Evolutionary conservation across 305 asterid genomes (phyloP).

Genomic region (Fraxinus baroniana): DNA sequence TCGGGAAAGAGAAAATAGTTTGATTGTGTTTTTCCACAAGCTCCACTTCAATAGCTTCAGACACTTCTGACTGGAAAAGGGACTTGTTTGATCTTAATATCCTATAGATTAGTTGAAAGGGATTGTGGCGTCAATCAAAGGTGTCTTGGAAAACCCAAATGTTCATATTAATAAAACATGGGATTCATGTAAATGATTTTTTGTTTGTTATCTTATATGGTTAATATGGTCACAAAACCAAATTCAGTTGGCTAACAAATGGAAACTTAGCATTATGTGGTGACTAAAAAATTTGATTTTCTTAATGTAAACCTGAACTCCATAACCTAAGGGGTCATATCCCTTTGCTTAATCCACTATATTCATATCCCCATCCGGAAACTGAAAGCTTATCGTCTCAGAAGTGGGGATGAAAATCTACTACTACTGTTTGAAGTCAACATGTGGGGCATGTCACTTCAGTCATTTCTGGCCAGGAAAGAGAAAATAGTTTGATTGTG

Average conservation of each 20-base stretch:
- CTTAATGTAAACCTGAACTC: background rate
- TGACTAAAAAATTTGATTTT: background rate
- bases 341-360: background rate
- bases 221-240: conserved; percentile 5
- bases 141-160: background rate
- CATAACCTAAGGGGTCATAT: background rate
- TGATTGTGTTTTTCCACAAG: background rate
- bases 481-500: background rate
- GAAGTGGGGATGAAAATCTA: background rate
- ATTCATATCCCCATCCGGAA: background rate
- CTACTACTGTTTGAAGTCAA: background rate
- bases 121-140: background rate
- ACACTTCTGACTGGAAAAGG: background rate
- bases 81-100: background rate
- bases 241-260: conserved; percentile 8
- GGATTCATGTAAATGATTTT: conserved; percentile 1
- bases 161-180: background rate
- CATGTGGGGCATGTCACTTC: background rate
- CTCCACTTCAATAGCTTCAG: background rate
- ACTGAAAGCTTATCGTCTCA: background rate
- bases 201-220: background rate
- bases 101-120: background rate
- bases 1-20: background rate
- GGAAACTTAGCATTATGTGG: background rate
- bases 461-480: background rate